phyloP scores from a whole-genome alignment of 176 grass and related monocot species.

The Raddia guianensis region DNA sequence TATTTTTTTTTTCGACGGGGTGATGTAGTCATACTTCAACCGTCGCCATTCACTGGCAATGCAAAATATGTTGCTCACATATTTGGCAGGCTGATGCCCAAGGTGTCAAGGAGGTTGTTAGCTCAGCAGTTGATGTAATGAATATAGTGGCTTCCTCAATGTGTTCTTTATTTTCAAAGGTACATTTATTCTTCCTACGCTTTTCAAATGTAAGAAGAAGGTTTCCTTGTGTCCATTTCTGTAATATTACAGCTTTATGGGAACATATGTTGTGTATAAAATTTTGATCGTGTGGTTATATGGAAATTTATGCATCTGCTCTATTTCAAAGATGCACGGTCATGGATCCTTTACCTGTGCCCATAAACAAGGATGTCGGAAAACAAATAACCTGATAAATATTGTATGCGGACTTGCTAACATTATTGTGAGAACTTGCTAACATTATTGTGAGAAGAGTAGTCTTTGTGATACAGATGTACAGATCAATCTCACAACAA shows the following conservation, averaged over 20 bases:
- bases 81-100: slow-evolving; percentile 64
- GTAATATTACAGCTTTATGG: neutral
- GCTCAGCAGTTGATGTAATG: slow-evolving; percentile 61
- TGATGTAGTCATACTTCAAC: neutral
- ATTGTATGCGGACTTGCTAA: neutral
- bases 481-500: neutral
- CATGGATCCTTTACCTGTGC: neutral
- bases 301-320: neutral
- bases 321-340: neutral
- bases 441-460: neutral
- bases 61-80: slow-evolving; percentile 10
- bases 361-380: neutral
- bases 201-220: neutral
- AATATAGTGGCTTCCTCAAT: slow-evolving; percentile 67
- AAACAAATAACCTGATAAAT: neutral
- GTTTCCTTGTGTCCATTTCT: neutral
- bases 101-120: slow-evolving; percentile 69
- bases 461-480: neutral
- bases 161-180: slow-evolving; percentile 68
- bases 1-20: neutral
- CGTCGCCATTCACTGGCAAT: neutral
- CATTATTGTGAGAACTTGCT: neutral
- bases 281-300: neutral
- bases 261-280: neutral
- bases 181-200: slow-evolving; percentile 15